These are phyloP conservation scores for Phialophora verrucosa DNA, from an alignment of 2,329 filamentous ascomycete species.

Conservation along the genomic window DNA sequence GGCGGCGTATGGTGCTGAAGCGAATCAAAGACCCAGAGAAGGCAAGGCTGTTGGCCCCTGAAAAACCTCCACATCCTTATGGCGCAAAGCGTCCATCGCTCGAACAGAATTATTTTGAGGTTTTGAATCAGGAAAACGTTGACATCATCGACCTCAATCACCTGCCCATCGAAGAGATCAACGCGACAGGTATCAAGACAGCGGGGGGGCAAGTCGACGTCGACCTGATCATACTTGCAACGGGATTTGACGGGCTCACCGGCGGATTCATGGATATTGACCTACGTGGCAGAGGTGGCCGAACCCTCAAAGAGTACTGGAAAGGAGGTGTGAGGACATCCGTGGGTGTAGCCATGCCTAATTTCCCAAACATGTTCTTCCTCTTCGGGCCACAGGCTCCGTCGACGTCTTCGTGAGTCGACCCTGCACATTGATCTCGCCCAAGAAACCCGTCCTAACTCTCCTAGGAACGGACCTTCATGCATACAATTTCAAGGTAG, in stretches of 20 bases:
- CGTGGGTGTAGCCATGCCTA: conserved; percentile 49
- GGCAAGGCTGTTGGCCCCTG: conserved; percentile 60
- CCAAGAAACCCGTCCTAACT: no score
- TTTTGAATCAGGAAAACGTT: conserved; percentile 54
- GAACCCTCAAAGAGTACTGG: conserved; percentile 46
- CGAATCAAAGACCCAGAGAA: conserved; percentile 58
- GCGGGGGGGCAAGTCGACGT: conserved; percentile 52
- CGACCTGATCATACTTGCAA: conserved; percentile 51
- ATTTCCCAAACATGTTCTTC: conserved; percentile 57
- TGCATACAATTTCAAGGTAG: conserved; percentile 61
- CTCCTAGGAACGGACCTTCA: conserved; percentile 60
- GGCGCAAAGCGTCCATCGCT: conserved; percentile 58
- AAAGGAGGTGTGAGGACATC: conserved; percentile 46
- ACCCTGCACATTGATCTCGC: no score
- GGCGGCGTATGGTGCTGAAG: conserved; percentile 58
- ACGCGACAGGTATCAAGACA: conserved; percentile 13
- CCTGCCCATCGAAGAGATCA: conserved; percentile 40
- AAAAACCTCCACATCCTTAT: conserved; percentile 59
- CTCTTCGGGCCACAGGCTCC: conserved; percentile 63
- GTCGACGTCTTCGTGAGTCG: conserved; percentile 43
- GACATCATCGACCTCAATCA: conserved; percentile 53
- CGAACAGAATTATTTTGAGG: conserved; percentile 59
- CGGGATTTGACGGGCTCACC: conserved; percentile 52
- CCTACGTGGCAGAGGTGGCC: conserved; percentile 43
- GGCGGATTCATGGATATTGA: conserved; percentile 50